Conservation (phyloP, 192 early-diverging fungal species). For the Chytriomyces confervae region DNA sequence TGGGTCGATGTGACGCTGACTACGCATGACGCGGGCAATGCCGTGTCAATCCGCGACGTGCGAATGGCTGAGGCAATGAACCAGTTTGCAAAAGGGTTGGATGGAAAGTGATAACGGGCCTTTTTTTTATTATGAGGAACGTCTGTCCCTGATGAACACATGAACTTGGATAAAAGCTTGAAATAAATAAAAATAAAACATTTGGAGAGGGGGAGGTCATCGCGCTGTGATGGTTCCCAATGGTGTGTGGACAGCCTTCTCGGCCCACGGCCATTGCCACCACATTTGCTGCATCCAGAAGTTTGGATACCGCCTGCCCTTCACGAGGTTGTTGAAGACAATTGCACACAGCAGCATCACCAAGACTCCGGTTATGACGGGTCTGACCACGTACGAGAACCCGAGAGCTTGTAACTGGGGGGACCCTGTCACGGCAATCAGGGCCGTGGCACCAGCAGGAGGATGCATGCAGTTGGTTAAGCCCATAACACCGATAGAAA, state of each 20-base stretch:
- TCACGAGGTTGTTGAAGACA: constrained; percentile 15
- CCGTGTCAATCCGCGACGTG: constrained; percentile 74
- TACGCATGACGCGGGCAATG: constrained; percentile 87
- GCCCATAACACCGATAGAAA: constrained; percentile 32
- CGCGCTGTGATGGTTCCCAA: too few species aligned
- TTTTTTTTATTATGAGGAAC: too few species aligned
- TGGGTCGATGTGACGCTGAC: constrained; percentile 85
- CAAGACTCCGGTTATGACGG: constrained; percentile 11
- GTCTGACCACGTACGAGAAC: constrained; percentile 4
- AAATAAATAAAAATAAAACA: too few species aligned
- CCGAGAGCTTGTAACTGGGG: constrained; percentile 24
- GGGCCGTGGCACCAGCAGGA: constrained; percentile 41
- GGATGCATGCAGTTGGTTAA: constrained; percentile 39
- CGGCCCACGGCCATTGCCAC: background rate
- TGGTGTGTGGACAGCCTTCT: too few species aligned
- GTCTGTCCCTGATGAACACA: too few species aligned
- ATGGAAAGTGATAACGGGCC: background rate
- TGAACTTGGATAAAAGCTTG: too few species aligned
- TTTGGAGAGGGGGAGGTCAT: too few species aligned
- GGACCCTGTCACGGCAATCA: constrained; percentile 22
- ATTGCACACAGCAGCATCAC: constrained; percentile 22
- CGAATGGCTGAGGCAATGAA: constrained; percentile 60
- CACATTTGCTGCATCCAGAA: constrained; percentile 13
- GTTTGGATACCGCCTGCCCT: constrained; percentile 10
- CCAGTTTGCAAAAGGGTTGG: constrained; percentile 35